Conservation (phyloP, 352 stramenopile species). For the Phytophthora ohioensis region DNA sequence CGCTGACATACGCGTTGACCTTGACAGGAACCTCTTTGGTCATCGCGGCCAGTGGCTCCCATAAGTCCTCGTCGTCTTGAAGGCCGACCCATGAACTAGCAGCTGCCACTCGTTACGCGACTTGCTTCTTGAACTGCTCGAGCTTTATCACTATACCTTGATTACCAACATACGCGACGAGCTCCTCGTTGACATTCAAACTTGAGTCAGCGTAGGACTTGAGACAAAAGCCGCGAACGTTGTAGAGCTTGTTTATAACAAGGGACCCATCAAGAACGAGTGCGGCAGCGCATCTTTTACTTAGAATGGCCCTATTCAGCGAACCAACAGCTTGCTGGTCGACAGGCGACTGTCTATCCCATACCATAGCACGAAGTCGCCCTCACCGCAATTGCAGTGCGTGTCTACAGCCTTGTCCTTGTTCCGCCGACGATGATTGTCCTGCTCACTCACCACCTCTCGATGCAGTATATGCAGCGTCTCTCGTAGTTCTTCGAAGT, state of each 20-base stretch:
- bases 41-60: constrained; percentile 18
- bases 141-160: constrained; percentile 14
- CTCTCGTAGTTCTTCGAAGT: not conserved
- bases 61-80: constrained; percentile 19
- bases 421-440: not conserved
- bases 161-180: constrained; percentile 9
- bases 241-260: not conserved
- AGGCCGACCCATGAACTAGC: constrained; percentile 12
- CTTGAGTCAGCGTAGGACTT: constrained; percentile 10
- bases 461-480: constrained; percentile 1
- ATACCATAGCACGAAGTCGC: constrained; percentile 18
- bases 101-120: not conserved
- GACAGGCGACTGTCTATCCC: constrained; percentile 5
- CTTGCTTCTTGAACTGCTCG: constrained; percentile 8
- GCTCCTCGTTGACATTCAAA: not conserved
- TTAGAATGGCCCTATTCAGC: constrained; percentile 10
- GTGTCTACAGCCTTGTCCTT: not conserved
- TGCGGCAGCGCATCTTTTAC: not conserved
- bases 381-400: constrained; percentile 1
- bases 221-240: not conserved
- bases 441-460: not conserved
- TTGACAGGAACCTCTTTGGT: not conserved
- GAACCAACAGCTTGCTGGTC: constrained; percentile 6
- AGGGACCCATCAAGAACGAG: constrained; percentile 5
- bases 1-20: not conserved